Evolutionary conservation across 2,329 filamentous ascomycete genomes (phyloP).

Genomic region (Emmonsia crescens): DNA sequence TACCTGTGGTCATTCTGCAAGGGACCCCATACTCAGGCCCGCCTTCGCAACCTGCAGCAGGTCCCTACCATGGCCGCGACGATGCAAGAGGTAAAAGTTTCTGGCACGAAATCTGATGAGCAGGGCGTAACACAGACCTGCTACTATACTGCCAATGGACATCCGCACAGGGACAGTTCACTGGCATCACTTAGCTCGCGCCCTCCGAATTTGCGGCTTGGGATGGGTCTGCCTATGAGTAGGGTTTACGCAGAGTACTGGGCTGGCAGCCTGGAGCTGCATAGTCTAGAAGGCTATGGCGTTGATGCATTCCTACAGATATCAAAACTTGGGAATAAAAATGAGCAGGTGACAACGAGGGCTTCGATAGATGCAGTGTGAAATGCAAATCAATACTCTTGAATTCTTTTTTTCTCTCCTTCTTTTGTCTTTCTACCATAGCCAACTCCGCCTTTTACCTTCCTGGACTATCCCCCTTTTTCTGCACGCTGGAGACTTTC

Average conservation of each 20-base stretch:
- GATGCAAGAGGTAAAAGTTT: conserved; percentile 65
- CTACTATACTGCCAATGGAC: conserved; percentile 16
- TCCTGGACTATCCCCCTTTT: background rate
- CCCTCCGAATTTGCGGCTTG: conserved; percentile 75
- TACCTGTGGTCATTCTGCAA: conserved; percentile 97
- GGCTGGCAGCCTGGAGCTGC: conserved; percentile 83
- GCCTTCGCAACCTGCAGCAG: conserved; percentile 72
- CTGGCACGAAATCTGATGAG: conserved; percentile 23
- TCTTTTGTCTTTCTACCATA: background rate
- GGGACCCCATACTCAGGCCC: conserved; percentile 64
- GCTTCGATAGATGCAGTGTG: conserved; percentile 68
- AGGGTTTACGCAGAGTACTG: conserved; percentile 96
- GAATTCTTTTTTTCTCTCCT: background rate
- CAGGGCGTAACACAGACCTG: background rate
- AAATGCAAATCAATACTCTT: conserved; percentile 8
- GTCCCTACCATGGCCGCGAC: conserved; percentile 91
- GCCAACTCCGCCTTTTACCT: too few species aligned
- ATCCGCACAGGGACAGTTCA: conserved; percentile 47
- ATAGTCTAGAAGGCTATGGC: conserved; percentile 90
- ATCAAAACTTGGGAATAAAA: conserved; percentile 93
- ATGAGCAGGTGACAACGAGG: conserved; percentile 76
- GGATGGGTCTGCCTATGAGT: conserved; percentile 88
- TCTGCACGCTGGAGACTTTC: background rate
- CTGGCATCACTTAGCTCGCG: conserved; percentile 69
- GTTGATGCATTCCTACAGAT: conserved; percentile 95